Evolutionary conservation across 1,284 basidiomycete genomes (phyloP).

Genomic region (Cutaneotrichosporon sp.): DNA sequence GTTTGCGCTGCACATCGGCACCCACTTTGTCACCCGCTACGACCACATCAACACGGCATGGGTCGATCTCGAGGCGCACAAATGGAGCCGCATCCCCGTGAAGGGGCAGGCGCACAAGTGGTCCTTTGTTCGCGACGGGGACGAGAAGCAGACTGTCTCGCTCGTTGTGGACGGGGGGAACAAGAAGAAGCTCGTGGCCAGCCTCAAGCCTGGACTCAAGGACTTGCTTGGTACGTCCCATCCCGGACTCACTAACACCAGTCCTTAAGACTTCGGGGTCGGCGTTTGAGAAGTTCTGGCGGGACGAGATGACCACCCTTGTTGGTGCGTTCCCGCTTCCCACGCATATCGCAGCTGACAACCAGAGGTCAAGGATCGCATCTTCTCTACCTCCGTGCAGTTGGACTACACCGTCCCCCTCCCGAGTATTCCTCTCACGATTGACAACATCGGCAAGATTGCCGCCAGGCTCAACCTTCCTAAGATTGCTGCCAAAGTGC

Average conservation of each 20-base stretch:
- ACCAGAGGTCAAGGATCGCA: constrained; percentile 56
- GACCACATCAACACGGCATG: constrained; percentile 69
- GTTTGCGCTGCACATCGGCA: constrained; percentile 80
- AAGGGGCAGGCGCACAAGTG: constrained; percentile 62
- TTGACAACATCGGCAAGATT: constrained; percentile 52
- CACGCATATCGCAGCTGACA: not conserved
- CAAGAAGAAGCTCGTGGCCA: constrained; percentile 49
- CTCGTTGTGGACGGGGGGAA: constrained; percentile 66
- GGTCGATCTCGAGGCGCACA: constrained; percentile 71
- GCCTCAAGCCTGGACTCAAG: constrained; percentile 63
- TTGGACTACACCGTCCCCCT: constrained; percentile 62
- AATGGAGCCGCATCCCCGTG: constrained; percentile 74
- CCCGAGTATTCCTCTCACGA: constrained; percentile 52
- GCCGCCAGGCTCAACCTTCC: constrained; percentile 59
- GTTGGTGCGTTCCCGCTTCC: constrained; percentile 43
- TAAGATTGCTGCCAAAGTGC: constrained; percentile 55
- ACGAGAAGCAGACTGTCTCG: constrained; percentile 72
- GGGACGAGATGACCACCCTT: constrained; percentile 85
- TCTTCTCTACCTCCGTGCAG: constrained; percentile 79
- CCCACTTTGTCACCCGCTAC: constrained; percentile 80
- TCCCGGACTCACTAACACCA: constrained; percentile 31
- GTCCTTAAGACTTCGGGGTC: constrained; percentile 89
- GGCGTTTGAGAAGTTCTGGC: constrained; percentile 73
- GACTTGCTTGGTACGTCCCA: constrained; percentile 65
- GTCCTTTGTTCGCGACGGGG: constrained; percentile 81